Evolutionary conservation across 2,329 filamentous ascomycete genomes (phyloP).

Genomic region (Zymoseptoria brevis): DNA sequence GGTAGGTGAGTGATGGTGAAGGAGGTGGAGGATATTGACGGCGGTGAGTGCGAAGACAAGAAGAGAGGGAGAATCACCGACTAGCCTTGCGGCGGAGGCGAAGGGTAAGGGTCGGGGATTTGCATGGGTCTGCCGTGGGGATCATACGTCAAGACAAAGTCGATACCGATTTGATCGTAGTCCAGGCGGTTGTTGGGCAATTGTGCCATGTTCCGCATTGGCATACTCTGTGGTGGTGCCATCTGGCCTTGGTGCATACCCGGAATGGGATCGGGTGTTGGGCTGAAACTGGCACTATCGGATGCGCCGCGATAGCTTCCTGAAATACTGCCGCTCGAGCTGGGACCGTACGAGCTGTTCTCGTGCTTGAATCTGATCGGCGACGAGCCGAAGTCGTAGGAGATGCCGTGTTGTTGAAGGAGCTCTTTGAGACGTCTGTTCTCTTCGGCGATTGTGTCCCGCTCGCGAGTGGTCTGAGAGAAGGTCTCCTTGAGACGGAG

Average conservation of each 20-base stretch:
- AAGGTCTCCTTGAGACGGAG: slow-evolving; percentile 81
- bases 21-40: background rate
- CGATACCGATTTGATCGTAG: slow-evolving; percentile 76
- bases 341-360: slow-evolving; percentile 36
- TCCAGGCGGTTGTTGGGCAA: slow-evolving; percentile 45
- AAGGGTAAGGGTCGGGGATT: slow-evolving; percentile 48
- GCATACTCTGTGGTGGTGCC: slow-evolving; percentile 8
- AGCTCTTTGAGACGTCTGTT: slow-evolving; percentile 66
- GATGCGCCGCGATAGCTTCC: slow-evolving; percentile 51
- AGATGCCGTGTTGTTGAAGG: slow-evolving; percentile 51
- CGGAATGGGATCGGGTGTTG: slow-evolving; percentile 30
- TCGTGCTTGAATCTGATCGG: slow-evolving; percentile 30
- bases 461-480: slow-evolving; percentile 64
- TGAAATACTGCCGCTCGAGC: slow-evolving; percentile 50
- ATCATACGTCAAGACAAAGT: slow-evolving; percentile 84
- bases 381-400: slow-evolving; percentile 41
- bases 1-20: background rate
- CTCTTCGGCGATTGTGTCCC: slow-evolving; percentile 67
- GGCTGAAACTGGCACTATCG: slow-evolving; percentile 40
- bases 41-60: background rate
- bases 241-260: slow-evolving; percentile 4
- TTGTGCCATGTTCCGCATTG: slow-evolving; percentile 20
- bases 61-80: background rate
- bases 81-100: slow-evolving; percentile 47
- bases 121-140: slow-evolving; percentile 28